Percentiles rank a stretch among this genome's conserved stretches.
These are phyloP conservation scores for Pseudogymnoascus verrucosus DNA, from an alignment of 2,329 filamentous ascomycete species.

Conservation along the genomic window DNA sequence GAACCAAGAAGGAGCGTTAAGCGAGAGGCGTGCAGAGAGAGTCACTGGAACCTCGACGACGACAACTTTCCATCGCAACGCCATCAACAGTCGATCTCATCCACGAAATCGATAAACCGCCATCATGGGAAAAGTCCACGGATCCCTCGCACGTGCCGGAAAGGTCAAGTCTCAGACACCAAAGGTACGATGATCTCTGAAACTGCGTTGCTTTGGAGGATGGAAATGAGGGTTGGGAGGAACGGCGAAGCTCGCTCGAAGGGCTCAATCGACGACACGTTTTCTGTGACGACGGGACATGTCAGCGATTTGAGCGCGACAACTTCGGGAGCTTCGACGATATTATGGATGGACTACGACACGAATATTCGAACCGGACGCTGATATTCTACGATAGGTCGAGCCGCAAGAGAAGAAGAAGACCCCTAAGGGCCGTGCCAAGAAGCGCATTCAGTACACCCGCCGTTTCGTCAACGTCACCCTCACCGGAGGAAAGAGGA, in stretches of 20 bases:
- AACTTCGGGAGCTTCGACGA: not conserved
- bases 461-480: constrained; percentile 98
- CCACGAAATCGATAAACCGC: constrained; percentile 29
- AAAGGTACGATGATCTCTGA: constrained; percentile 55
- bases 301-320: constrained; percentile 2
- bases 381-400: constrained; percentile 47
- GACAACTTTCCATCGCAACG: constrained; percentile 9
- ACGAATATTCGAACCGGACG: constrained; percentile 16
- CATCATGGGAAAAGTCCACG: constrained; percentile 90
- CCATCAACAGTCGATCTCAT: constrained; percentile 9
- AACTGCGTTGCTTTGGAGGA: constrained; percentile 11
- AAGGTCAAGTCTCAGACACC: constrained; percentile 97
- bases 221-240: constrained; percentile 10
- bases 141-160: constrained; percentile 89
- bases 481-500: constrained; percentile 95
- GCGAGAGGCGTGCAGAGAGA: constrained; percentile 7
- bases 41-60: constrained; percentile 8
- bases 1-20: constrained; percentile 7
- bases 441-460: constrained; percentile 95
- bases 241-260: not conserved
- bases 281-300: not conserved
- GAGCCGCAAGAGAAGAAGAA: constrained; percentile 94
- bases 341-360: not conserved
- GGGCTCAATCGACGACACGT: not conserved
- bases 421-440: constrained; percentile 91